Percentiles rank a stretch among this genome's conserved stretches.
Evolutionary conservation across 2,329 filamentous ascomycete species (phyloP).

Genomic region (Pseudogymnoascus sp.): DNA sequence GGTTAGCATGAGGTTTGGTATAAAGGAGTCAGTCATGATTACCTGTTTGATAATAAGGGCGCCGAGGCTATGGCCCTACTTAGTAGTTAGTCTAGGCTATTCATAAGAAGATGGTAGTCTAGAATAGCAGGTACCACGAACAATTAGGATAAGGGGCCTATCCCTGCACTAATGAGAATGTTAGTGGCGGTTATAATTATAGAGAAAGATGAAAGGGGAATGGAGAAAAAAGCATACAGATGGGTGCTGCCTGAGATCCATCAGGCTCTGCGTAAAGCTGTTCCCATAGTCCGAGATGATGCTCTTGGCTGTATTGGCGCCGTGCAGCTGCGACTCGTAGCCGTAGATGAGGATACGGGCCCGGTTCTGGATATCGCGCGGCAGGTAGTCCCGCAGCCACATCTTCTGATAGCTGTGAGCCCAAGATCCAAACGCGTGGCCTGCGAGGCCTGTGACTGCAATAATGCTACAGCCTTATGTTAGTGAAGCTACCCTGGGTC

Average conservation of each 20-base stretch:
- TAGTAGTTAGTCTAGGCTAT: not conserved
- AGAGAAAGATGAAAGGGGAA: not conserved
- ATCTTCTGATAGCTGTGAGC: not conserved
- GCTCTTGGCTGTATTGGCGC: not conserved
- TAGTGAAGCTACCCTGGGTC: not conserved
- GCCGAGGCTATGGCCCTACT: not conserved
- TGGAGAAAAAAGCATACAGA: not conserved
- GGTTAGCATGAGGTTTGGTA: not conserved
- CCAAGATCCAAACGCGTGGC: conserved; percentile 10
- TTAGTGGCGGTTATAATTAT: not conserved
- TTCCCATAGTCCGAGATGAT: not conserved
- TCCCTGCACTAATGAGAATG: not conserved
- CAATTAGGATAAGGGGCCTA: not conserved
- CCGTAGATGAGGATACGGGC: conserved; percentile 9
- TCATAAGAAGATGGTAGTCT: not conserved
- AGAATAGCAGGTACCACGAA: not conserved
- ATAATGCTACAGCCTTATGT: conserved; percentile 5
- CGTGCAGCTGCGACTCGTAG: conserved; percentile 9
- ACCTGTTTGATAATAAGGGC: not conserved
- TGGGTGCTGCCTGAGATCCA: not conserved
- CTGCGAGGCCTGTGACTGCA: conserved; percentile 8
- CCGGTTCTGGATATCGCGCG: not conserved
- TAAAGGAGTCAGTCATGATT: not conserved
- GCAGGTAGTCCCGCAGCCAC: conserved; percentile 10
- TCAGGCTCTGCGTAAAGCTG: not conserved